These are phyloP conservation scores for Coniella lustricola DNA, from an alignment of 2,329 filamentous ascomycete species.

Conservation along the genomic window DNA sequence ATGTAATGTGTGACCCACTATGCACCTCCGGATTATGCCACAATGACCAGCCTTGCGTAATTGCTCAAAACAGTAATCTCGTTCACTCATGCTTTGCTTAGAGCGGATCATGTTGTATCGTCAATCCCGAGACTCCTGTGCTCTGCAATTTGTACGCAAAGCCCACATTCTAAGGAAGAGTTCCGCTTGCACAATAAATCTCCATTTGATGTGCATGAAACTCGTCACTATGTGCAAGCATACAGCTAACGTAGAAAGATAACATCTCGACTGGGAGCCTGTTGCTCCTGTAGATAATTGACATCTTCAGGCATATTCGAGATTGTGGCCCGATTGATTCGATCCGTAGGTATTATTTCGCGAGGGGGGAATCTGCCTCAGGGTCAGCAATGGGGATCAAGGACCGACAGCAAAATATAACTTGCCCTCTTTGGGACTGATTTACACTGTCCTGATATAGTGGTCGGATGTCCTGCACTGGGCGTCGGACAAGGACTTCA, in stretches of 20 bases:
- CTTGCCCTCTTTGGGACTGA: constrained; percentile 13
- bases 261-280: constrained; percentile 5
- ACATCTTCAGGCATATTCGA: constrained; percentile 3
- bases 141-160: too few relatives aligned
- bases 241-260: constrained; percentile 4
- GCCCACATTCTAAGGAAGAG: too few relatives aligned
- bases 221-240: too few relatives aligned
- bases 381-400: constrained; percentile 4
- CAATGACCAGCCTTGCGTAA: too few relatives aligned
- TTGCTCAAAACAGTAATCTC: too few relatives aligned
- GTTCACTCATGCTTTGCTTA: too few relatives aligned
- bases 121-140: too few relatives aligned
- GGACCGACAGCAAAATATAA: background rate
- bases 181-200: too few relatives aligned
- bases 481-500: background rate
- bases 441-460: background rate
- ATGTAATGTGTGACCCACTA: background rate
- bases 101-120: too few relatives aligned
- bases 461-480: background rate
- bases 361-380: constrained; percentile 2
- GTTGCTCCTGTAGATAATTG: constrained; percentile 13
- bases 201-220: too few relatives aligned
- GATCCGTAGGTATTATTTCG: constrained; percentile 2
- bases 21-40: too few relatives aligned
- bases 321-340: background rate